Conservation (phyloP, 129 eudicot genomes). For the Kitagawia praeruptora region DNA sequence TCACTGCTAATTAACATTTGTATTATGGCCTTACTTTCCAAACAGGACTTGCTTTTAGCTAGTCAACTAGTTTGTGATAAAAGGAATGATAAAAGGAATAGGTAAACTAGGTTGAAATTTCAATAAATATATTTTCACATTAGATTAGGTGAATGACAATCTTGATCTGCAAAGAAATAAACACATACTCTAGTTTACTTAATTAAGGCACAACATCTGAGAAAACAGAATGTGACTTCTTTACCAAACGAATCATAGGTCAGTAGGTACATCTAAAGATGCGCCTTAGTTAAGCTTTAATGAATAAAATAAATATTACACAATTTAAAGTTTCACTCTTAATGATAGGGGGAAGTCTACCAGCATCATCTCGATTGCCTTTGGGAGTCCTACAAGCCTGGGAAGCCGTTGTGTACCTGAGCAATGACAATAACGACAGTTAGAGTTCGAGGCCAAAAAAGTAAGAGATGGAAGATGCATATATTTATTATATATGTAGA, state of each 20-base stretch:
- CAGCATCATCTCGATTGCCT: slow-evolving; percentile 88
- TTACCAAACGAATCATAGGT: background rate
- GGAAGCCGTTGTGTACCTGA: slow-evolving; percentile 98
- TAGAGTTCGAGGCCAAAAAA: background rate
- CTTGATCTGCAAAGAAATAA: no score
- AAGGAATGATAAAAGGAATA: background rate
- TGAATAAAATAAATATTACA: background rate
- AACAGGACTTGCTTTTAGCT: background rate
- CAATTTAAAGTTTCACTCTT: background rate
- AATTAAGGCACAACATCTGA: background rate
- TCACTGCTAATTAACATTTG: background rate
- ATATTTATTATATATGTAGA: no score
- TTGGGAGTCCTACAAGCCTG: slow-evolving; percentile 78
- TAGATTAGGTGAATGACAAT: background rate
- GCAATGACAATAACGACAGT: slow-evolving; percentile 5
- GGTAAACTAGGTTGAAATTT: background rate
- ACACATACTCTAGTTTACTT: background rate
- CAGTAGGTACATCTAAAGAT: background rate
- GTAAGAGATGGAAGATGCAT: background rate
- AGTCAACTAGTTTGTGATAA: background rate
- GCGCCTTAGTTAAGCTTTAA: background rate
- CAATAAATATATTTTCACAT: background rate
- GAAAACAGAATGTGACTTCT: no score
- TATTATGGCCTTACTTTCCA: no score
- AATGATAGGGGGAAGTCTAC: slow-evolving; percentile 29